Percentiles rank a stretch among this genome's conserved stretches.
Evolutionary conservation across 768 basidiomycete genomes (phyloP).

Genomic region (Leccinum olivaceopallidum): DNA sequence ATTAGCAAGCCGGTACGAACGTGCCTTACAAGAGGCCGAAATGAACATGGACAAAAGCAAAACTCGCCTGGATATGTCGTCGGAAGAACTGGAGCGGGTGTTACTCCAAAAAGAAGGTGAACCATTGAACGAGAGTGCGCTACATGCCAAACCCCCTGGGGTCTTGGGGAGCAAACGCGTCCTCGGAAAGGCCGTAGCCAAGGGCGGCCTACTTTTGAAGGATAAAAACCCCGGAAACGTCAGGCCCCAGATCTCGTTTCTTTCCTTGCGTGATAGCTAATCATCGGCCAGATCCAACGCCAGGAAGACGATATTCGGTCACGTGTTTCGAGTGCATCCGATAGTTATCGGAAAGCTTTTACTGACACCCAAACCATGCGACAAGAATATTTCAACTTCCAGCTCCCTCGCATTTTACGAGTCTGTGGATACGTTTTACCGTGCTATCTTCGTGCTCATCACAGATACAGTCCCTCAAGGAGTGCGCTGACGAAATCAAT

Average conservation of each 20-base stretch:
- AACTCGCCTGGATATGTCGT: conserved; percentile 79
- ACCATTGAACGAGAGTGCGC: conserved; percentile 75
- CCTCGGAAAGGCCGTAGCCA: conserved; percentile 89
- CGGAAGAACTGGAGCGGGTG: conserved; percentile 92
- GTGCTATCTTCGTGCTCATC: conserved; percentile 11
- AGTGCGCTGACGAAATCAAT: conserved; percentile 95
- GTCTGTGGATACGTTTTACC: conserved; percentile 47
- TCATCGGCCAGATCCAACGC: conserved; percentile 62
- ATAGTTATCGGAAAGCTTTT: conserved; percentile 88
- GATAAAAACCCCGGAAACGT: conserved; percentile 92
- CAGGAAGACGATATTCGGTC: conserved; percentile 94
- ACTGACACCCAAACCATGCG: conserved; percentile 81
- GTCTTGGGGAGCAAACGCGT: conserved; percentile 73
- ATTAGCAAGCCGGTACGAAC: conserved; percentile 83
- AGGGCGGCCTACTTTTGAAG: conserved; percentile 86
- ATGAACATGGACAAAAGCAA: conserved; percentile 86
- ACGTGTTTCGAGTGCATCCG: conserved; percentile 82
- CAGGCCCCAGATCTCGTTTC: conserved; percentile 13
- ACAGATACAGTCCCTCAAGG: conserved; percentile 73
- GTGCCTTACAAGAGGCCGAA: conserved; percentile 86
- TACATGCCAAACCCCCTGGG: conserved; percentile 59
- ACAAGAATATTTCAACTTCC: conserved; percentile 98
- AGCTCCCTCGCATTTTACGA: conserved; percentile 88
- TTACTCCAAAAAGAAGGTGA: conserved; percentile 96
- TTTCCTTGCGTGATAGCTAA: conserved; percentile 9